These are phyloP conservation scores for Poa annua DNA, from an alignment of 176 grass and related monocot species.

Conservation along the genomic window DNA sequence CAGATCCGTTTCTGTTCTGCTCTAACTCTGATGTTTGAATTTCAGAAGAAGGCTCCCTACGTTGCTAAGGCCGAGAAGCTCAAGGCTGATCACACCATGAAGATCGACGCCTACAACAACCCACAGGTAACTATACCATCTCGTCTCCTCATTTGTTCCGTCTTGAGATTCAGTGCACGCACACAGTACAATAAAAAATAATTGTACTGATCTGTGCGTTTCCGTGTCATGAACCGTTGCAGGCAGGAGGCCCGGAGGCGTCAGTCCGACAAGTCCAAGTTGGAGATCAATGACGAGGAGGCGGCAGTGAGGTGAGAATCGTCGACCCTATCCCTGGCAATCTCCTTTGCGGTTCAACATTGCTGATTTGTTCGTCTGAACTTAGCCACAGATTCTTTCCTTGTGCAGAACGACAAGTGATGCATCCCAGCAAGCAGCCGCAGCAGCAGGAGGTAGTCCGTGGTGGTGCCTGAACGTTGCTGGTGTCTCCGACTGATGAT, in stretches of 20 bases:
- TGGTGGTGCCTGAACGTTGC: no score
- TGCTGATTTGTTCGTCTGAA: background rate
- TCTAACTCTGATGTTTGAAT: background rate
- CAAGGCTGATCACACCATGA: conserved; percentile 82
- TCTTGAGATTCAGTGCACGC: background rate
- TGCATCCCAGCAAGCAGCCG: no score
- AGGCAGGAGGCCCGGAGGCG: conserved; percentile 5
- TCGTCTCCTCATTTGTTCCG: no score
- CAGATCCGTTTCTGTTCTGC: no score
- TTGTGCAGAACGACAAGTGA: conserved; percentile 55
- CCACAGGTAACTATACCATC: conserved; percentile 31
- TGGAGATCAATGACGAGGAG: conserved; percentile 78
- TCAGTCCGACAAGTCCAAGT: conserved; percentile 94
- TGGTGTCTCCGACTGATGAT: background rate
- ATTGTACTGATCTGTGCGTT: background rate
- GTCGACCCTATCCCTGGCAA: no score
- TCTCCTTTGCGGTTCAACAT: accelerated
- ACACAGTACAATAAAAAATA: no score
- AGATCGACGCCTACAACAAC: conserved; percentile 77
- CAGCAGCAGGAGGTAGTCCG: background rate
- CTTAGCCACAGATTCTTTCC: no score
- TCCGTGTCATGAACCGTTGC: background rate
- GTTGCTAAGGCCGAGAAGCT: conserved; percentile 80
- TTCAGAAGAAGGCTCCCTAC: conserved; percentile 81
- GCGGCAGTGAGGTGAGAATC: conserved; percentile 59